phyloP scores from a whole-genome alignment of 1,284 basidiomycete genomes.

The Malassezia caprae region DNA sequence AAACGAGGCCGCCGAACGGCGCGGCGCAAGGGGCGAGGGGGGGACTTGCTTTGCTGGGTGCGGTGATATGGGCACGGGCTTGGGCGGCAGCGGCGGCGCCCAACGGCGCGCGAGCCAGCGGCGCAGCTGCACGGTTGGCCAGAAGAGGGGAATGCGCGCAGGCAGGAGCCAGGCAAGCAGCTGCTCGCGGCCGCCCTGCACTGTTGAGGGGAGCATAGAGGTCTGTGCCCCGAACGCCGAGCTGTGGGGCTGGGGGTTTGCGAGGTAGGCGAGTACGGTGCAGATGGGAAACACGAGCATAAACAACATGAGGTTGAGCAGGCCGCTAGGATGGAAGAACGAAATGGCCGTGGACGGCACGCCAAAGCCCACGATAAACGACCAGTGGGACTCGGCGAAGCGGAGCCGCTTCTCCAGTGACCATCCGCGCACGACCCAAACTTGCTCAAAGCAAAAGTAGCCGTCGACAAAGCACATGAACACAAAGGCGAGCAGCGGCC shows the following conservation, averaged over 20 bases:
- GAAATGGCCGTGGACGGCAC: slow-evolving; percentile 41
- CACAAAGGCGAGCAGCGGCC: slow-evolving; percentile 30
- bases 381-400: slow-evolving; percentile 45
- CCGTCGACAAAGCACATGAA: slow-evolving; percentile 44
- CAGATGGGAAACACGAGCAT: slow-evolving; percentile 46
- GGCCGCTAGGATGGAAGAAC: slow-evolving; percentile 44
- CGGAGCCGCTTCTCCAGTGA: slow-evolving; percentile 32
- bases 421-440: slow-evolving; percentile 41
- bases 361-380: slow-evolving; percentile 45
- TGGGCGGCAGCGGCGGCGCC: not conserved
- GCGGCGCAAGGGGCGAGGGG: not conserved
- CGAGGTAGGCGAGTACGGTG: slow-evolving; percentile 40
- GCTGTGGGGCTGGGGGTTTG: slow-evolving; percentile 34
- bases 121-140: slow-evolving; percentile 35
- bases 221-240: slow-evolving; percentile 23
- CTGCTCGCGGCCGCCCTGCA: slow-evolving; percentile 1
- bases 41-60: not conserved
- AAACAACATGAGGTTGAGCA: slow-evolving; percentile 46
- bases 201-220: slow-evolving; percentile 14
- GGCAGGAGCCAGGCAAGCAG: slow-evolving; percentile 29
- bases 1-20: slow-evolving; percentile 15
- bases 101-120: slow-evolving; percentile 1
- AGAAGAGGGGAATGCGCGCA: slow-evolving; percentile 40
- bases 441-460: slow-evolving; percentile 47
- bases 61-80: not conserved